phyloP scores from a whole-genome alignment of 495 filamentous ascomycete genomes.

The Tuber borchii region DNA sequence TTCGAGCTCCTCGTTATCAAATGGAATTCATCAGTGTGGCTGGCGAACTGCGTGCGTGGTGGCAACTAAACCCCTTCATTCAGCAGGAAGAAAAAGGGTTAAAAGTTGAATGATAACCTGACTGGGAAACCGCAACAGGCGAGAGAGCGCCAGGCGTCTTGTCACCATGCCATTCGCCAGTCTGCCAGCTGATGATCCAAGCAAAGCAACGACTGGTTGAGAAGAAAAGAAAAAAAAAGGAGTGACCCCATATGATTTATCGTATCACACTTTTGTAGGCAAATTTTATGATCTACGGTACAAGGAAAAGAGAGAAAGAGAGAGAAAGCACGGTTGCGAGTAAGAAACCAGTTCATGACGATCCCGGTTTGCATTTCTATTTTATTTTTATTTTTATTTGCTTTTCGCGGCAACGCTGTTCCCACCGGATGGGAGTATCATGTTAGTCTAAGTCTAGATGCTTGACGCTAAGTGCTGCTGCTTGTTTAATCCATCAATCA shows the following conservation, averaged over 20 bases:
- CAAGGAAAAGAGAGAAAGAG: too few species aligned
- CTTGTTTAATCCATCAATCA: not conserved
- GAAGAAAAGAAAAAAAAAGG: not conserved
- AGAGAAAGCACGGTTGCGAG: too few species aligned
- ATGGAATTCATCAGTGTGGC: not conserved
- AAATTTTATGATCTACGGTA: too few species aligned
- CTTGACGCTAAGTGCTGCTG: not conserved
- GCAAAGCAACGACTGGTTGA: not conserved
- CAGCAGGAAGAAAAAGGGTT: not conserved
- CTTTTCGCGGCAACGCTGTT: not conserved
- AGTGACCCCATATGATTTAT: not conserved
- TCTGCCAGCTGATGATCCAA: not conserved
- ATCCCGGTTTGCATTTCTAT: not conserved
- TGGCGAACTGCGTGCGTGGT: not conserved
- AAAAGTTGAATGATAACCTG: not conserved
- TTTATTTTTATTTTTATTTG: not conserved
- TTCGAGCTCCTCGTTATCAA: not conserved
- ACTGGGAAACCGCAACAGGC: not conserved
- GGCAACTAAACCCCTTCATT: not conserved
- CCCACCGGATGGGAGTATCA: not conserved
- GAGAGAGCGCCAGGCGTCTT: not conserved
- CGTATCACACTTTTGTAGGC: not conserved
- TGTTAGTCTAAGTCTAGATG: not conserved
- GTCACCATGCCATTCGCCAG: not conserved
- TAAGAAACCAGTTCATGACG: not conserved